These are phyloP conservation scores for Backusella circina DNA, from an alignment of 192 early-diverging fungal genomes.

Conservation along the genomic window DNA sequence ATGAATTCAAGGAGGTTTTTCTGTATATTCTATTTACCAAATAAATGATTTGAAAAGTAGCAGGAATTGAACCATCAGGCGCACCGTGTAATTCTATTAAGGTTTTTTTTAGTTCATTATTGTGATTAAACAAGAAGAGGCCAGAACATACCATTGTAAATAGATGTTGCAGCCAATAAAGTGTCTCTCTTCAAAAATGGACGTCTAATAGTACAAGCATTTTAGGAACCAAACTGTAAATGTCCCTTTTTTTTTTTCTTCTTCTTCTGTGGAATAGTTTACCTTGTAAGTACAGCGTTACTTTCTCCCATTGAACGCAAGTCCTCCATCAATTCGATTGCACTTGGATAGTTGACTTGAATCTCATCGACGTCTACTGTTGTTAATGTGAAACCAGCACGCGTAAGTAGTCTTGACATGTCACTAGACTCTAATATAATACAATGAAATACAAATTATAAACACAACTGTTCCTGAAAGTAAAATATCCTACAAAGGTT, in stretches of 20 bases:
- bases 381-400: conserved; percentile 85
- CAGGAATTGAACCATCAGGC: conserved; percentile 83
- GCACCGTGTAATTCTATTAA: conserved; percentile 80
- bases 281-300: conserved; percentile 80
- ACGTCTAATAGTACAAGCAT: conserved; percentile 34
- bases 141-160: conserved; percentile 71
- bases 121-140: neutral
- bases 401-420: conserved; percentile 71
- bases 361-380: conserved; percentile 95
- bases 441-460: neutral
- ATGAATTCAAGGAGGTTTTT: neutral
- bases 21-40: conserved; percentile 29
- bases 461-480: neutral
- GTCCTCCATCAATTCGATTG: conserved; percentile 88
- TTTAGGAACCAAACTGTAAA: neutral
- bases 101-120: neutral
- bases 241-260: neutral
- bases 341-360: conserved; percentile 85
- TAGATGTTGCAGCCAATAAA: conserved; percentile 76
- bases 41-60: conserved; percentile 87
- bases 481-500: neutral
- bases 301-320: conserved; percentile 91
- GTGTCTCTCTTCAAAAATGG: conserved; percentile 79
- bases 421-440: conserved; percentile 57
- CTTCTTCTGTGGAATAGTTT: neutral